Evolutionary conservation across 1,284 basidiomycete species (phyloP).

Genomic region (Cryptococcus neoformans): DNA sequence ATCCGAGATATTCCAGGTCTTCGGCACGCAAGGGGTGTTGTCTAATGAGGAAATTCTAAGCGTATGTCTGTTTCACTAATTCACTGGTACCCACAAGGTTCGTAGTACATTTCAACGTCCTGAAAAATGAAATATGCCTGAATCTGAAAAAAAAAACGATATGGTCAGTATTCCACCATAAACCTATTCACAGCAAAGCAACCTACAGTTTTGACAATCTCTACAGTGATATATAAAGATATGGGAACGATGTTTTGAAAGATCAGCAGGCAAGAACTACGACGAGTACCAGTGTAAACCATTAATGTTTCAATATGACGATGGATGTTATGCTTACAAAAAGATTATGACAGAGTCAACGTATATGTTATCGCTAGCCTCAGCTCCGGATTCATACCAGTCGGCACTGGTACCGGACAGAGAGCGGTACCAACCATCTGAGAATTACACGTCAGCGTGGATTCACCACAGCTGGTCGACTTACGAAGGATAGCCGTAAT

Average conservation of each 20-base stretch:
- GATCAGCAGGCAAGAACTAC: slow-evolving; percentile 78
- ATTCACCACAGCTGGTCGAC: background rate
- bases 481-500: slow-evolving; percentile 52
- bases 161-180: slow-evolving; percentile 30
- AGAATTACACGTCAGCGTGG: slow-evolving; percentile 16
- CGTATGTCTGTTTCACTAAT: too few species aligned
- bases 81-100: slow-evolving; percentile 52
- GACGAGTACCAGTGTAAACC: background rate
- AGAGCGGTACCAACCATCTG: slow-evolving; percentile 69
- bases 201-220: slow-evolving; percentile 78
- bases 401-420: slow-evolving; percentile 64
- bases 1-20: slow-evolving; percentile 98
- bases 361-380: slow-evolving; percentile 60
- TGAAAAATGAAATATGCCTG: slow-evolving; percentile 96
- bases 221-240: slow-evolving; percentile 95
- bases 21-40: slow-evolving; percentile 86
- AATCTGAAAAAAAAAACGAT: slow-evolving; percentile 51
- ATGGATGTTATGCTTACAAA: slow-evolving; percentile 57
- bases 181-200: background rate
- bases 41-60: slow-evolving; percentile 32
- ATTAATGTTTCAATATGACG: too few species aligned
- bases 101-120: slow-evolving; percentile 96
- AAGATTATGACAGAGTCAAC: slow-evolving; percentile 87
- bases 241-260: slow-evolving; percentile 99
- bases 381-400: slow-evolving; percentile 66